Evolutionary conservation across 768 basidiomycete species (phyloP).

Genomic region (Paxillus ammoniavirescens): DNA sequence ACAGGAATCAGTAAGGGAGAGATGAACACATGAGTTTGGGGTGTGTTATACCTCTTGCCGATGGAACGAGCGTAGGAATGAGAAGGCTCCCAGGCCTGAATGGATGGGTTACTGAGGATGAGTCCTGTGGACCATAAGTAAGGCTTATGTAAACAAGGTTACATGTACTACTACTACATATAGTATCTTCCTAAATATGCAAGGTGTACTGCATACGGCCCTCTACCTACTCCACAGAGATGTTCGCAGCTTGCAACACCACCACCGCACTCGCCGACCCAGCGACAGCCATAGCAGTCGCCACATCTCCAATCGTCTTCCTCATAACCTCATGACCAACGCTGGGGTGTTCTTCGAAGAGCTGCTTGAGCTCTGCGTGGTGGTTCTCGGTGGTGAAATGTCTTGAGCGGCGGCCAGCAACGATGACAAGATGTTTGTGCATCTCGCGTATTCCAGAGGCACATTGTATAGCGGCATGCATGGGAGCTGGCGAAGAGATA

Average conservation of each 20-base stretch:
- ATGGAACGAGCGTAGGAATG: too few species aligned
- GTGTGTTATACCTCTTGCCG: too few species aligned
- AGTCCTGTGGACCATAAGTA: too few species aligned
- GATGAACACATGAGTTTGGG: too few species aligned
- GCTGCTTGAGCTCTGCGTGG: slow-evolving; percentile 59
- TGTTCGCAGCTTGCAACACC: slow-evolving; percentile 63
- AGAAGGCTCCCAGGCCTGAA: too few species aligned
- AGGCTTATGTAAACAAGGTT: too few species aligned
- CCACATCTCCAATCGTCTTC: slow-evolving; percentile 87
- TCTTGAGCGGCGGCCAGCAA: slow-evolving; percentile 68
- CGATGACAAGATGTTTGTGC: slow-evolving; percentile 50
- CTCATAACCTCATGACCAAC: slow-evolving; percentile 40
- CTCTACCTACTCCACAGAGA: slow-evolving; percentile 1
- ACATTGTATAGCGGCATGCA: slow-evolving; percentile 53
- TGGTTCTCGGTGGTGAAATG: slow-evolving; percentile 75
- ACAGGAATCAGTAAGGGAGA: too few species aligned
- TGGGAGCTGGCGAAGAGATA: slow-evolving; percentile 51
- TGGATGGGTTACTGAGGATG: too few species aligned
- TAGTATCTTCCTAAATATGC: background rate
- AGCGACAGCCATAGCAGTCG: slow-evolving; percentile 70
- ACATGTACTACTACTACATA: too few species aligned
- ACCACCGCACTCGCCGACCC: slow-evolving; percentile 56
- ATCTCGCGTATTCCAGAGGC: slow-evolving; percentile 32
- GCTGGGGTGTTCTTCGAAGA: slow-evolving; percentile 46
- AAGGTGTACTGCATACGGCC: background rate